phyloP scores from a whole-genome alignment of 2,329 filamentous ascomycete genomes.

The Monosporascus cannonballus region DNA sequence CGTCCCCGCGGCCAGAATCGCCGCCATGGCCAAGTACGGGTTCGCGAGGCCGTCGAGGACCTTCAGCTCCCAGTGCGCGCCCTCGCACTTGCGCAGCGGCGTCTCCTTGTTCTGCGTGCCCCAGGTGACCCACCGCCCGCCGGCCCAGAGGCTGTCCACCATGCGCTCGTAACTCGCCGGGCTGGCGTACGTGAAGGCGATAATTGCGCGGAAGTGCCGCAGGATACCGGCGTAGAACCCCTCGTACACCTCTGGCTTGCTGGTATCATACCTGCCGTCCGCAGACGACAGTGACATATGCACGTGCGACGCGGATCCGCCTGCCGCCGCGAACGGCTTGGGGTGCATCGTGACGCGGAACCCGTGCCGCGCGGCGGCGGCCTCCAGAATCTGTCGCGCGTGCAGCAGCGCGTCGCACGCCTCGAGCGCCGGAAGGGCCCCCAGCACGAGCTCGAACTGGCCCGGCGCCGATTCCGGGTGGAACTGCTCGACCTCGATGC shows the following conservation, averaged over 20 bases:
- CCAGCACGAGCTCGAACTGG: constrained; percentile 73
- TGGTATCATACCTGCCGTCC: constrained; percentile 4
- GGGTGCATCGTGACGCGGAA: constrained; percentile 69
- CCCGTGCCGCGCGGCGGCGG: constrained; percentile 55
- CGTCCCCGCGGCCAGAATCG: constrained; percentile 54
- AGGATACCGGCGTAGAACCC: constrained; percentile 69
- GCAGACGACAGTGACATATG: constrained; percentile 60
- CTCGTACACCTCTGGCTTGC: constrained; percentile 43
- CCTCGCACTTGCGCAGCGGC: constrained; percentile 61
- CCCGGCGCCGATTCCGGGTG: constrained; percentile 69
- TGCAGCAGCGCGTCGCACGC: constrained; percentile 69
- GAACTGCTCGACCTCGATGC: constrained; percentile 64
- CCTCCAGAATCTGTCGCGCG: constrained; percentile 62
- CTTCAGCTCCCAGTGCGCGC: constrained; percentile 72
- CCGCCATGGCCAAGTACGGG: constrained; percentile 63
- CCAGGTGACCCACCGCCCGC: constrained; percentile 75
- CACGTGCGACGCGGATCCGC: constrained; percentile 62
- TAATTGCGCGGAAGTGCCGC: constrained; percentile 57
- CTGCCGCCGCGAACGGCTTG: constrained; percentile 52
- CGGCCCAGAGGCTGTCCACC: constrained; percentile 65
- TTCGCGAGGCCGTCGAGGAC: constrained; percentile 76
- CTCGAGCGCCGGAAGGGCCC: constrained; percentile 53
- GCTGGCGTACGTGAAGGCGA: constrained; percentile 63
- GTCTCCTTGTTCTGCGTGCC: constrained; percentile 76
- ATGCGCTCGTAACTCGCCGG: constrained; percentile 64